A percentile compares a stretch with the other conserved stretches of the same genome.
These are phyloP conservation scores for Hemileccinum rubropunctum DNA, from an alignment of 768 basidiomycete genomes.

Conservation along the genomic window DNA sequence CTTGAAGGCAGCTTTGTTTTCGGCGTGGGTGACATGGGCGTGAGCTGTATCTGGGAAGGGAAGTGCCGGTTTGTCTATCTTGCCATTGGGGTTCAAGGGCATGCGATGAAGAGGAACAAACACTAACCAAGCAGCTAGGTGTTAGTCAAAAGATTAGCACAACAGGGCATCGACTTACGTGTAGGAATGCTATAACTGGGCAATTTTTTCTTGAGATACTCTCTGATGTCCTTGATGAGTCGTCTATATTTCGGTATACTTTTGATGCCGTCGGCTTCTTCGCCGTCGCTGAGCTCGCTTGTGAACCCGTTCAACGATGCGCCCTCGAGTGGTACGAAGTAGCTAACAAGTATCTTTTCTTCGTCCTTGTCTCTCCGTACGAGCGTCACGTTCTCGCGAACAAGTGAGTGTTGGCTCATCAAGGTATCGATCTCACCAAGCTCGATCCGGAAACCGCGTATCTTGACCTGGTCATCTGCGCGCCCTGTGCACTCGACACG, in stretches of 20 bases:
- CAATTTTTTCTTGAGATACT: conserved; percentile 94
- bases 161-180: conserved; percentile 46
- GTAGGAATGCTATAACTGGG: conserved; percentile 94
- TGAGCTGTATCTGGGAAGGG: conserved; percentile 98
- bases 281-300: conserved; percentile 54
- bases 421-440: conserved; percentile 97
- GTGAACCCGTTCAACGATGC: conserved; percentile 63
- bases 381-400: conserved; percentile 97
- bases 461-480: conserved; percentile 99
- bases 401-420: conserved; percentile 86
- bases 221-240: conserved; percentile 90
- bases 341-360: conserved; percentile 97
- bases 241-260: conserved; percentile 84
- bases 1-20: conserved; percentile 33
- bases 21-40: conserved; percentile 38
- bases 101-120: conserved; percentile 93
- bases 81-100: conserved; percentile 98
- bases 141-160: conserved; percentile 3
- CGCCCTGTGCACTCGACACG: conserved; percentile 95
- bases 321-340: conserved; percentile 87
- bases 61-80: conserved; percentile 96
- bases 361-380: conserved; percentile 98
- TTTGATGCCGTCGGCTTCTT: conserved; percentile 56
- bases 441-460: conserved; percentile 98
- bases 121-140: conserved; percentile 43